phyloP scores from a whole-genome alignment of 345 rosid genomes.

The Alliaria petiolata region DNA sequence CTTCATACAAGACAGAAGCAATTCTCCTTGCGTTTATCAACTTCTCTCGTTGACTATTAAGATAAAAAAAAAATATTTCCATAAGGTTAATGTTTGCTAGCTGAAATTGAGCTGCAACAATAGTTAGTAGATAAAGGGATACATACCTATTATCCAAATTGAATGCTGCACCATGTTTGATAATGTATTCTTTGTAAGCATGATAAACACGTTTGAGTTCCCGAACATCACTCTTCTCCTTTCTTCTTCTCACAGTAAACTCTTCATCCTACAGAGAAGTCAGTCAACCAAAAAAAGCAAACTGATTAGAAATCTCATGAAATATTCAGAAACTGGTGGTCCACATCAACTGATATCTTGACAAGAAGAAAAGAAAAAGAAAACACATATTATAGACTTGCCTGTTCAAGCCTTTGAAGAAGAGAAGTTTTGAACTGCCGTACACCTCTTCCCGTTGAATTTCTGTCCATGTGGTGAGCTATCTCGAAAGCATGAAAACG shows the following conservation, averaged over 20 bases:
- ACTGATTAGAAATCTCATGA: not conserved
- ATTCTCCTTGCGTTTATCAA: slow-evolving; percentile 55
- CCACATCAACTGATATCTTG: too few species aligned
- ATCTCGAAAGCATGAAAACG: slow-evolving; percentile 81
- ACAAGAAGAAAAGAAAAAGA: too few species aligned
- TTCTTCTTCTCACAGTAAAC: slow-evolving; percentile 41
- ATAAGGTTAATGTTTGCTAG: not conserved
- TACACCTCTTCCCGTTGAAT: slow-evolving; percentile 77
- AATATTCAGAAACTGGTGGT: not conserved
- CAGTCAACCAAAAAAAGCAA: not conserved
- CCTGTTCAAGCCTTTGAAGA: slow-evolving; percentile 81
- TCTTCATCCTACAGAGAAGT: slow-evolving; percentile 77
- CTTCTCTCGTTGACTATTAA: slow-evolving; percentile 49
- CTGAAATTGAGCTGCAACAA: not conserved
- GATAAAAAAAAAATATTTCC: not conserved
- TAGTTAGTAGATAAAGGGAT: not conserved
- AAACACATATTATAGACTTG: slow-evolving; percentile 26
- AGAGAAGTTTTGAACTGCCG: slow-evolving; percentile 92
- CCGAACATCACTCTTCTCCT: slow-evolving; percentile 57
- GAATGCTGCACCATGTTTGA: slow-evolving; percentile 43
- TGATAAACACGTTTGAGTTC: slow-evolving; percentile 80
- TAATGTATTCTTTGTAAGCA: slow-evolving; percentile 53
- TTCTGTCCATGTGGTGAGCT: slow-evolving; percentile 71
- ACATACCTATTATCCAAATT: slow-evolving; percentile 63
- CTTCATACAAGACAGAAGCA: slow-evolving; percentile 73